Evolutionary conservation across 2,329 filamentous ascomycete species (phyloP).

Genomic region (Aureobasidium sp.): DNA sequence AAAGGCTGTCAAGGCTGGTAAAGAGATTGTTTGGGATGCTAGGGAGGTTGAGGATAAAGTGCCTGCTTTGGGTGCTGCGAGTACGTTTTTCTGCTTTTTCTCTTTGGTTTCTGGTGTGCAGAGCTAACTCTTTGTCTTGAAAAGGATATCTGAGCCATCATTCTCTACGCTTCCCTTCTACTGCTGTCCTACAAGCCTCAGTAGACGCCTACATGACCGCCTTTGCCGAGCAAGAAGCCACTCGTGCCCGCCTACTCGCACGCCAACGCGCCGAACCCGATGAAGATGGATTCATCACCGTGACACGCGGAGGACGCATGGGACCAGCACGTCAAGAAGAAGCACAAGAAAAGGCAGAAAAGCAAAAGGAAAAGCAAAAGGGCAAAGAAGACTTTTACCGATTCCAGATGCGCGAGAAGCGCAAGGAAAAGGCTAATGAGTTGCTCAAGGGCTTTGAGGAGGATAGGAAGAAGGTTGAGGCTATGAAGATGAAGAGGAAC

Average conservation of each 20-base stretch:
- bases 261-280: conserved; percentile 71
- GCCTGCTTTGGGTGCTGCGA: conserved; percentile 47
- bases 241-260: conserved; percentile 55
- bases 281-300: conserved; percentile 92
- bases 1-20: conserved; percentile 47
- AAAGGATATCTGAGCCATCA: conserved; percentile 57
- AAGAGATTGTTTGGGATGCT: conserved; percentile 58
- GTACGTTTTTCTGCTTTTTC: conserved; percentile 18
- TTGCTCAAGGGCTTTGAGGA: conserved; percentile 68
- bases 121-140: conserved; percentile 15
- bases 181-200: conserved; percentile 57
- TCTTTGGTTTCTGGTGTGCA: not conserved
- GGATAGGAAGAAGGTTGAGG: conserved; percentile 63
- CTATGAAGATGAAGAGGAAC: conserved; percentile 61
- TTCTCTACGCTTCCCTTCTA: conserved; percentile 62
- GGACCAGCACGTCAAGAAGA: conserved; percentile 70
- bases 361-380: conserved; percentile 56
- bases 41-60: conserved; percentile 50
- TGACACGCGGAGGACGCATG: conserved; percentile 66
- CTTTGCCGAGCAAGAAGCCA: conserved; percentile 63
- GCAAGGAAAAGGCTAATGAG: conserved; percentile 65
- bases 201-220: conserved; percentile 81
- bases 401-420: conserved; percentile 73
- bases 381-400: conserved; percentile 70
- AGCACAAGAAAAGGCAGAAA: conserved; percentile 53